Evolutionary conservation across 352 stramenopile genomes (phyloP).

Genomic region (Phytophthora capsici): DNA sequence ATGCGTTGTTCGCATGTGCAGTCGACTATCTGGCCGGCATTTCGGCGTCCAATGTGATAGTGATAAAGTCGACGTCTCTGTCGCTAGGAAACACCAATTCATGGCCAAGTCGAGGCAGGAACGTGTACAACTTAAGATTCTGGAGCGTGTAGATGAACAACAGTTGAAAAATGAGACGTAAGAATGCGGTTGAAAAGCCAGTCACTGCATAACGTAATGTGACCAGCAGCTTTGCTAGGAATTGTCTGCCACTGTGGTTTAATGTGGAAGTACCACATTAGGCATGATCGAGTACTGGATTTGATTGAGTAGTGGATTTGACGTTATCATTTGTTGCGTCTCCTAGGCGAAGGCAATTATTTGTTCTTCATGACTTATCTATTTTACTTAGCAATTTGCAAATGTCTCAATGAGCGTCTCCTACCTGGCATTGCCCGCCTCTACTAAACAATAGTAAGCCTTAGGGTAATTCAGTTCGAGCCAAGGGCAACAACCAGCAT

Average conservation of each 20-base stretch:
- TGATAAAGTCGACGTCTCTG: conserved; percentile 4
- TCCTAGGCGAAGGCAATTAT: too few species aligned
- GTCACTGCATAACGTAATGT: too few species aligned
- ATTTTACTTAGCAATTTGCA: not conserved
- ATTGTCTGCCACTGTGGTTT: too few species aligned
- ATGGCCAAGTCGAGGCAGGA: conserved; percentile 23
- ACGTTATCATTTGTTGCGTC: too few species aligned
- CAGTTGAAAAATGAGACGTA: too few species aligned
- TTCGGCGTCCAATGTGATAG: conserved; percentile 14
- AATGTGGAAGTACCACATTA: too few species aligned
- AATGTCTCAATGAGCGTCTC: conserved; percentile 3
- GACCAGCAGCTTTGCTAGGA: too few species aligned
- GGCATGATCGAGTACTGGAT: conserved; percentile 4
- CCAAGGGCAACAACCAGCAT: too few species aligned
- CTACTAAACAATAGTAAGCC: conserved; percentile 13
- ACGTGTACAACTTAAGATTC: conserved; percentile 14
- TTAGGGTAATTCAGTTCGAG: too few species aligned
- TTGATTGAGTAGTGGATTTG: too few species aligned
- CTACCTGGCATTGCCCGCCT: not conserved
- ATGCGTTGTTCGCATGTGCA: conserved; percentile 17
- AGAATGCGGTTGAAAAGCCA: too few species aligned
- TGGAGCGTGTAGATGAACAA: conserved; percentile 1
- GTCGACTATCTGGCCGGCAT: conserved; percentile 15
- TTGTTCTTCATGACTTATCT: too few species aligned
- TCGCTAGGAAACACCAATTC: conserved; percentile 18